Conservation (phyloP, 495 filamentous ascomycete species). For the Margaritispora aquatica region DNA sequence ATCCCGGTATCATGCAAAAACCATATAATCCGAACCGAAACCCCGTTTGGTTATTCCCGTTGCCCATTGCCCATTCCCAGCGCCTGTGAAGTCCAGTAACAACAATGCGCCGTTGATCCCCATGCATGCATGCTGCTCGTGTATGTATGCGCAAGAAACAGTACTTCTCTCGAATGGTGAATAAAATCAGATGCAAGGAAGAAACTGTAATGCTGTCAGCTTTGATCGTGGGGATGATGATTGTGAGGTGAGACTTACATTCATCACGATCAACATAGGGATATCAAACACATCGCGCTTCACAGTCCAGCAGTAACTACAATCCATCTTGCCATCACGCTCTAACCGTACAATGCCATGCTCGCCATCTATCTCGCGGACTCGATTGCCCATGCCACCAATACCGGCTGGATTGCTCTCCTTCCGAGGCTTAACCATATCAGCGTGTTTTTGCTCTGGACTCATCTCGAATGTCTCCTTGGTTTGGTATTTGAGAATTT, state of each 20-base stretch:
- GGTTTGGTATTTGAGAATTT: slow-evolving; percentile 84
- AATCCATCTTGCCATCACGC: slow-evolving; percentile 88
- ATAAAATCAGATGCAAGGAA: slow-evolving; percentile 21
- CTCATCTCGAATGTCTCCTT: slow-evolving; percentile 38
- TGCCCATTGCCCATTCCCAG: background rate
- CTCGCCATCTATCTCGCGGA: slow-evolving; percentile 64
- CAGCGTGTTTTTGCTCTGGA: slow-evolving; percentile 33
- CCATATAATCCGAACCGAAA: no score
- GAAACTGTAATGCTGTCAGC: slow-evolving; percentile 12
- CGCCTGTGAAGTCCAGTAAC: background rate
- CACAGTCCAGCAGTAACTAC: slow-evolving; percentile 93
- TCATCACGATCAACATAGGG: slow-evolving; percentile 96
- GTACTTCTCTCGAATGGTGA: background rate
- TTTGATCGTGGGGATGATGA: background rate
- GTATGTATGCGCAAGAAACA: background rate
- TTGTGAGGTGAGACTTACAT: slow-evolving; percentile 59
- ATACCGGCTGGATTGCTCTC: slow-evolving; percentile 27
- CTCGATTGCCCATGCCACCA: slow-evolving; percentile 43
- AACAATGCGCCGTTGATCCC: background rate
- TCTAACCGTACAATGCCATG: slow-evolving; percentile 70
- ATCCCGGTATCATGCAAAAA: background rate
- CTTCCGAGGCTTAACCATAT: slow-evolving; percentile 28
- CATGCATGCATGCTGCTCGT: background rate
- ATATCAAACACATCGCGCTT: slow-evolving; percentile 97
- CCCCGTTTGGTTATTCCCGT: background rate